Base-by-base conservation (phyloP, 345 rosid species). In the Camelina sativa region DNA sequence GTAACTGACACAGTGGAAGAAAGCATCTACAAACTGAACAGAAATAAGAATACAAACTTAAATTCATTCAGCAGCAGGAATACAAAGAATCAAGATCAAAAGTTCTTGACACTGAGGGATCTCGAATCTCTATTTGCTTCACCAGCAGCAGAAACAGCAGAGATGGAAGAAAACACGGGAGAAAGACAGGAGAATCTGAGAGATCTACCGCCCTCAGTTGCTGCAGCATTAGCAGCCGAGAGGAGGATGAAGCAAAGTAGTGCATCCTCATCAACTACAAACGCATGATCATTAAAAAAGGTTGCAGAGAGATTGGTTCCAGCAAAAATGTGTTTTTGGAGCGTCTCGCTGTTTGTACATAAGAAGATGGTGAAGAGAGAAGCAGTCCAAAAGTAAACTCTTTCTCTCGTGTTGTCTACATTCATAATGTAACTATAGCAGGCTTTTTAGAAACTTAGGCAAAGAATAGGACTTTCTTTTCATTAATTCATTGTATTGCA, bases 191-290 rank as follows among this genome's bases (percentile, higher is more conserved):
- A 77, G 58, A 80, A 81, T 79, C 87, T 94, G 47, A 86, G 89
- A 72, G 84, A 85, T 71, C 75, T 94, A 84, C 92, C 91, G 1
- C 92, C 98, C 38, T 82, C 92, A 1, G 66, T 79, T 59, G 98
- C 98, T 13, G 98, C 98, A 20, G 97, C 91, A 13, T 72, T 82
- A 15, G 98, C 98, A 59, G 98, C 97, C 17, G 93, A 92, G 84
- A 94, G 88, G 83, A 86, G 98, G 74, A 82, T 87, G 57, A 82
- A 73, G 58, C 86, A 77, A 70, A 79, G 67, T 16, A 44, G 17
- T 66, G 77, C 81, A 53, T 72, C 77, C 32, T 53, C 81, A 10
- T 78, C 74, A 35, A 53, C 69, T 12, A 65, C 56, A 57, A 77
- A 69, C 62, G 13, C 37, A 65, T 72, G 55, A 64, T 8, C 67